Evolutionary conservation across 2,329 filamentous ascomycete genomes (phyloP).

Genomic region (Sporothrix sp.): DNA sequence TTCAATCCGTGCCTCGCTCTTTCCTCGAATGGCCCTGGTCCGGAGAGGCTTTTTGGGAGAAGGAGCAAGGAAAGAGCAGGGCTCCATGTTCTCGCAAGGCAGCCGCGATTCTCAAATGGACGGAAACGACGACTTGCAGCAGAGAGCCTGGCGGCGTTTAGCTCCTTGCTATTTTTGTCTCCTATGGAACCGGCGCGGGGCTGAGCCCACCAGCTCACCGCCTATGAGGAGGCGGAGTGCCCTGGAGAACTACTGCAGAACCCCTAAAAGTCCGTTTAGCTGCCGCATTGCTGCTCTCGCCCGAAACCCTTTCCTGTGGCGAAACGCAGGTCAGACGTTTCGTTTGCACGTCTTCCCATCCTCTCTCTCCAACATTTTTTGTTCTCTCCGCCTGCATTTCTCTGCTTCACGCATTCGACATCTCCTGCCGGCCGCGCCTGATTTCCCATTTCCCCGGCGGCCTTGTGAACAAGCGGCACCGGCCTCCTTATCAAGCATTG

Average conservation of each 20-base stretch:
- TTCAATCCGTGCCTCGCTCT: background rate
- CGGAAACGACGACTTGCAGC: constrained; percentile 1
- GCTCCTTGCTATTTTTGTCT: constrained; percentile 12
- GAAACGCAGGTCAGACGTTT: constrained; percentile 15
- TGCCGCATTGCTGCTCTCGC: background rate
- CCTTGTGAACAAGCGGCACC: constrained; percentile 1
- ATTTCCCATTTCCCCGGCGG: background rate
- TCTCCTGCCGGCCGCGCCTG: background rate
- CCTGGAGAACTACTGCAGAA: background rate
- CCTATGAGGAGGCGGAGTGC: background rate
- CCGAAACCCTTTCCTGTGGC: constrained; percentile 15
- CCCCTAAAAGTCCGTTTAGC: background rate
- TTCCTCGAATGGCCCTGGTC: too few species aligned
- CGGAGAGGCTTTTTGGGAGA: background rate
- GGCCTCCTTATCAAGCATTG: background rate
- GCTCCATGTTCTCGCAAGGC: background rate
- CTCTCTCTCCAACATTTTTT: too few species aligned
- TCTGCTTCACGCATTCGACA: background rate
- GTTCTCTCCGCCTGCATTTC: background rate
- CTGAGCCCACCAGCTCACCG: constrained; percentile 10
- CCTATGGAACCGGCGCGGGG: constrained; percentile 12
- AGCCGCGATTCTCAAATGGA: background rate
- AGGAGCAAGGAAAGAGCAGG: background rate
- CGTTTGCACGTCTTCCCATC: background rate
- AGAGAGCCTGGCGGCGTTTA: too few species aligned